A percentile compares a stretch with the other conserved stretches of the same genome.
phyloP scores from a whole-genome alignment of 108 stramenopile species.

The Hondaea fermentalgiana region DNA sequence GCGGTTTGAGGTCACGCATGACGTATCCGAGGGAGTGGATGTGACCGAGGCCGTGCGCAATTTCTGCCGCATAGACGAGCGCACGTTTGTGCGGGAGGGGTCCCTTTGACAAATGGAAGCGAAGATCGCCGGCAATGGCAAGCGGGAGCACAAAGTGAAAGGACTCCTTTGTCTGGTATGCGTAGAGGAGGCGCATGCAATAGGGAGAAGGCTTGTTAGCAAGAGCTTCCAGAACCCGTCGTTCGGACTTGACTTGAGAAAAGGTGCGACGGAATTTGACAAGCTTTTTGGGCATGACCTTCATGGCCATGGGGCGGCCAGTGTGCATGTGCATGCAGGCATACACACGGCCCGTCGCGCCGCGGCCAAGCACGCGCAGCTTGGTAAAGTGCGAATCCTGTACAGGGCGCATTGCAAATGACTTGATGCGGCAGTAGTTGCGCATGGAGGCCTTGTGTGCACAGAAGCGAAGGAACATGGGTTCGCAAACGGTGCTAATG shows the following conservation, averaged over 20 bases:
- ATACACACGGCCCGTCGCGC: background rate
- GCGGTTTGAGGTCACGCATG: constrained; percentile 50
- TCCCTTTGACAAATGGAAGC: background rate
- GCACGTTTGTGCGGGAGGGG: constrained; percentile 31
- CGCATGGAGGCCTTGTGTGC: background rate
- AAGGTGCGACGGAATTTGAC: background rate
- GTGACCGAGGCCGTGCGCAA: constrained; percentile 37
- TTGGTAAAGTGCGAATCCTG: background rate
- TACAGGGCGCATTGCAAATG: background rate
- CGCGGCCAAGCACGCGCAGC: constrained; percentile 12
- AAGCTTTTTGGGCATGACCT: constrained; percentile 37
- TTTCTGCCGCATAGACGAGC: constrained; percentile 40
- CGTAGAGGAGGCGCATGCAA: constrained; percentile 41
- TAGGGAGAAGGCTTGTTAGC: constrained; percentile 35
- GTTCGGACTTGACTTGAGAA: background rate
- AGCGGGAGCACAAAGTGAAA: constrained; percentile 41
- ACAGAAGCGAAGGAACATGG: background rate
- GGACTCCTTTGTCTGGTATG: constrained; percentile 39
- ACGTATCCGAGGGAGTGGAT: constrained; percentile 43
- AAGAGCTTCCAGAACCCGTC: constrained; percentile 20
- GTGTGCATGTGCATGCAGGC: background rate
- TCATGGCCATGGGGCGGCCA: constrained; percentile 1
- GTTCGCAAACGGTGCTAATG: background rate
- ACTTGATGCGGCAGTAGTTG: background rate
- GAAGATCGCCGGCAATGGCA: constrained; percentile 36